Evolutionary conservation across 495 filamentous ascomycete species (phyloP).

Genomic region (Podospora pseudopauciseta): DNA sequence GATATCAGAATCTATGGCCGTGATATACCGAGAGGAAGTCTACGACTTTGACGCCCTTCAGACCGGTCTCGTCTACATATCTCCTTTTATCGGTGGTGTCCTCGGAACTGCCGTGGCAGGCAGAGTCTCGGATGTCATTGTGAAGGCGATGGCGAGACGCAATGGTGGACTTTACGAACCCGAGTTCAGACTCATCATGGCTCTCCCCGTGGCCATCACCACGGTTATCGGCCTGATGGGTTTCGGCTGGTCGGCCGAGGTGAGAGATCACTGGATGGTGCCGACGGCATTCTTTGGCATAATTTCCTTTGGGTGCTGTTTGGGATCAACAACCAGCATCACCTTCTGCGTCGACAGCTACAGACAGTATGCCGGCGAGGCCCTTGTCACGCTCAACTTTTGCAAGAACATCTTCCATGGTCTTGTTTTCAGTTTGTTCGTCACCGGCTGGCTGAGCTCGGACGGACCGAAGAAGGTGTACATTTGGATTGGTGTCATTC

Average conservation of each 20-base stretch:
- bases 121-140: constrained; percentile 80
- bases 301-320: constrained; percentile 88
- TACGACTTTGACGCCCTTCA: constrained; percentile 80
- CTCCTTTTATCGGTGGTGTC: constrained; percentile 83
- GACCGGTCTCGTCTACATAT: constrained; percentile 84
- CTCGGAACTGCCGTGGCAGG: constrained; percentile 89
- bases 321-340: constrained; percentile 90
- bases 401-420: constrained; percentile 92
- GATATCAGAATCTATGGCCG: constrained; percentile 78
- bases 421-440: constrained; percentile 85
- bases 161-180: constrained; percentile 95
- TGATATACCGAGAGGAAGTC: constrained; percentile 64
- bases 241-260: constrained; percentile 83
- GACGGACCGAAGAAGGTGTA: constrained; percentile 78
- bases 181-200: constrained; percentile 93
- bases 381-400: constrained; percentile 91
- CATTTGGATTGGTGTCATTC: constrained; percentile 79
- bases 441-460: constrained; percentile 75
- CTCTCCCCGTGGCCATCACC: constrained; percentile 69
- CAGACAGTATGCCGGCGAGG: constrained; percentile 90
- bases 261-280: constrained; percentile 78
- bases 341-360: constrained; percentile 95
- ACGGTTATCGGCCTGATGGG: constrained; percentile 88
- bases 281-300: constrained; percentile 91
- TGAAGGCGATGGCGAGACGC: constrained; percentile 69